Percentiles rank a stretch among this genome's conserved stretches.
Conservation (phyloP, 352 stramenopile genomes). For the Phytophthora niederhauseri region DNA sequence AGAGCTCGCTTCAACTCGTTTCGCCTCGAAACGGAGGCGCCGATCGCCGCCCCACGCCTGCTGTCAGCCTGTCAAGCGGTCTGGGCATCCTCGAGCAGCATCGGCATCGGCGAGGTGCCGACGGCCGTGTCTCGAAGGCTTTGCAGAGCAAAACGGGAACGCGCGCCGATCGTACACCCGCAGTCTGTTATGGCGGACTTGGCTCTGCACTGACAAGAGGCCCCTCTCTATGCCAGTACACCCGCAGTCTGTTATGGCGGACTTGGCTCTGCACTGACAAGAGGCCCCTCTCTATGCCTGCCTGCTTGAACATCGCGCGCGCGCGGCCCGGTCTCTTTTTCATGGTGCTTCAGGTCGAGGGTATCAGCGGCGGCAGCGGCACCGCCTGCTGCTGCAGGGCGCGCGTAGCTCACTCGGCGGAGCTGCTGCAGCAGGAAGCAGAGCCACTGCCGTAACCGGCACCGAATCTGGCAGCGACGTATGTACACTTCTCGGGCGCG, state of each 20-base stretch:
- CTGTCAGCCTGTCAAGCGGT: not conserved
- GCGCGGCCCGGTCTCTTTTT: slow-evolving; percentile 23
- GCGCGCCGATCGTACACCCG: not conserved
- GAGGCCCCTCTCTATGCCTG: slow-evolving; percentile 16
- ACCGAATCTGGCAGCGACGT: not conserved
- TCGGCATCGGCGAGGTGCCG: not conserved
- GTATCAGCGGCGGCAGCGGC: not conserved
- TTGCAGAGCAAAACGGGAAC: not conserved
- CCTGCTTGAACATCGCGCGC: slow-evolving; percentile 28
- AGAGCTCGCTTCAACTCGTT: too few species aligned
- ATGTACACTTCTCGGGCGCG: slow-evolving; percentile 14
- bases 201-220: slow-evolving; percentile 26
- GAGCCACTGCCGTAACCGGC: too few species aligned
- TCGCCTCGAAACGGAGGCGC: not conserved
- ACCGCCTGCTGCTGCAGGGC: slow-evolving; percentile 6
- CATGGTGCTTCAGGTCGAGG: slow-evolving; percentile 20
- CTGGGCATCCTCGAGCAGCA: not conserved
- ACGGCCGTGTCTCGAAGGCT: not conserved
- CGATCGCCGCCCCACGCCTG: not conserved
- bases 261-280: slow-evolving; percentile 28
- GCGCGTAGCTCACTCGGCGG: not conserved
- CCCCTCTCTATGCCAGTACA: slow-evolving; percentile 21
- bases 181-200: not conserved
- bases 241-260: slow-evolving; percentile 11
- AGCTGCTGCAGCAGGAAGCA: slow-evolving; percentile 1